phyloP scores from a whole-genome alignment of 2,329 filamentous ascomycete species.

The Xylaria sp. region DNA sequence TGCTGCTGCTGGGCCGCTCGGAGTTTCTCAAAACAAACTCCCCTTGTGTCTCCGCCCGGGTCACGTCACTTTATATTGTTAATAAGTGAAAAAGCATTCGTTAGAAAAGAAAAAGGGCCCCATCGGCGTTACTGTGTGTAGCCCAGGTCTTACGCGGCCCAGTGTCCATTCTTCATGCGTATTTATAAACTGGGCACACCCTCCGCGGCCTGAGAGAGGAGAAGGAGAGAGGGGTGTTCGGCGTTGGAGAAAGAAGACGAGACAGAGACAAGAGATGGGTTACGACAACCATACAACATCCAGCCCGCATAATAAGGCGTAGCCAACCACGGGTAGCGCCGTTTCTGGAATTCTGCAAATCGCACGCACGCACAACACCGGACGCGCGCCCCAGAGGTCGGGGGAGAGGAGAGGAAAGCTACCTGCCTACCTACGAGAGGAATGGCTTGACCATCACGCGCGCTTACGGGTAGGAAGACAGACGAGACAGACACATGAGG shows the following conservation, averaged over 20 bases:
- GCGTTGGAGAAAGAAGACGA: neutral
- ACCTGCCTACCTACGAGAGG: neutral
- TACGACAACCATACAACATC: neutral
- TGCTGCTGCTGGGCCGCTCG: neutral
- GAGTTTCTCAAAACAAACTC: neutral
- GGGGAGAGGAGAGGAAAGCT: neutral
- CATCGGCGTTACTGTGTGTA: neutral
- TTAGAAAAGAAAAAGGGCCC: neutral
- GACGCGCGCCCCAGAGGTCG: neutral
- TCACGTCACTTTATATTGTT: neutral
- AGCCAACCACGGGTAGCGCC: neutral
- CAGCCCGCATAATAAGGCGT: neutral
- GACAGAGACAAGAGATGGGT: neutral
- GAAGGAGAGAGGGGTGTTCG: neutral
- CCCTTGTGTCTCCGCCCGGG: neutral
- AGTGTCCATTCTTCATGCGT: no score
- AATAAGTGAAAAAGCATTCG: neutral
- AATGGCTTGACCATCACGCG: neutral
- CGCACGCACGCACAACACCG: neutral
- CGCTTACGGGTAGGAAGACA: neutral
- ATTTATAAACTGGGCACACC: no score
- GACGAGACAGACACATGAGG: no score
- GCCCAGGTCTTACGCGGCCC: no score
- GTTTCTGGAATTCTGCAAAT: neutral
- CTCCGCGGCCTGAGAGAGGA: no score